A percentile compares a stretch with the other conserved stretches of the same genome.
Conservation (phyloP, 345 rosid species). For the Geranium brycei region DNA sequence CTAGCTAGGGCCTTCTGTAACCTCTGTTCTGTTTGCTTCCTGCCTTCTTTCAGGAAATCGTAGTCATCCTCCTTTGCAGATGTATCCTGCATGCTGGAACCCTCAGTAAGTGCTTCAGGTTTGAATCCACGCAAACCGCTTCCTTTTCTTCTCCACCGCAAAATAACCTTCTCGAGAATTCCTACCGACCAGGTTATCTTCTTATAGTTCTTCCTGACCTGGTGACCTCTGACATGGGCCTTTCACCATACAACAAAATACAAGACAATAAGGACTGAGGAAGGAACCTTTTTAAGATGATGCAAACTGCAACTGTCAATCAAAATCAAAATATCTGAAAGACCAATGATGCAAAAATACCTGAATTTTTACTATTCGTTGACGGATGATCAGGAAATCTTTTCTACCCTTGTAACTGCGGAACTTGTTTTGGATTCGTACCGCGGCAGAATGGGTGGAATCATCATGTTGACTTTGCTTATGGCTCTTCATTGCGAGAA, state of each 20-base stretch:
- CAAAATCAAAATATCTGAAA: neutral
- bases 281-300: neutral
- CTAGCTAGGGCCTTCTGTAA: conserved; percentile 67
- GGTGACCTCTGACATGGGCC: conserved; percentile 94
- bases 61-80: conserved; percentile 53
- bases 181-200: conserved; percentile 90
- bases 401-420: conserved; percentile 84
- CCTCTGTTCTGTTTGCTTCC: conserved; percentile 80
- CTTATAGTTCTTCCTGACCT: conserved; percentile 66
- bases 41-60: conserved; percentile 74
- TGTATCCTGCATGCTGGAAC: conserved; percentile 26
- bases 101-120: conserved; percentile 37
- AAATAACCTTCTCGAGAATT: conserved; percentile 72
- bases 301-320: neutral
- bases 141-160: conserved; percentile 94
- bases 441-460: conserved; percentile 65
- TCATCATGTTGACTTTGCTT: conserved; percentile 46
- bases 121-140: conserved; percentile 81
- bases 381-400: conserved; percentile 58
- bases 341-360: conserved; percentile 18
- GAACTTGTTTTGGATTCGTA: conserved; percentile 74
- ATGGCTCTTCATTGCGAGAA: conserved; percentile 41
- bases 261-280: conserved; percentile 1
- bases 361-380: conserved; percentile 81
- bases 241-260: conserved; percentile 18